Evolutionary conservation across 1,139 yeast genomes (phyloP), one percentile per base, ranked within the genome.

Genomic region (Blastobotrys persicus): DNA sequence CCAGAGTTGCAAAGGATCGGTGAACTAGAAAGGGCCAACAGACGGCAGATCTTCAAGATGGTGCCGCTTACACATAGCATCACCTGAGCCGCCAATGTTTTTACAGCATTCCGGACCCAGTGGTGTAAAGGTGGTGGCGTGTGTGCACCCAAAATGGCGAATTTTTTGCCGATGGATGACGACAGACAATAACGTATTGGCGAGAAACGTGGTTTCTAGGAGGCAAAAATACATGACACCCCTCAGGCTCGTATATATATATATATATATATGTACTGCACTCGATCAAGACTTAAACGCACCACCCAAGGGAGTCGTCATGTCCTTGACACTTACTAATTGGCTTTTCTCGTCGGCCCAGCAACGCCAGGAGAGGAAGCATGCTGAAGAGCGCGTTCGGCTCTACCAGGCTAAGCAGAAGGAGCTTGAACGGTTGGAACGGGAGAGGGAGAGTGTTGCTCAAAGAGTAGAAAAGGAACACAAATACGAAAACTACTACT

Each of bases 401-500:
- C n/a, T 3, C 18, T 33, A 34, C 17, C 46, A 42, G 5, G 20
- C 38, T 13, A 45, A 49, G 18, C 44, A 28, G 35, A 23, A 39
- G 16, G 41, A 38, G 31, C 35, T 49, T 4, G 31, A 17, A 4
- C 31, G 43, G 44, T 42, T 49, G 32, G 14, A 33, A 4, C 3
- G 11, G 14, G 52, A 46, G 32, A 45, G 50, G 12, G 47, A 28
- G 17, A 11, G 17, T 6, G 52, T 49, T 5, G 46, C 44, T 12
- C 32, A n/a, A 14, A 26, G 43, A 20, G 52, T 40, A 7, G 42
- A 48, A 11, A 37, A 44, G 39, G 49, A 49, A 41, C 52, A 49
- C 31, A 34, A 46, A 16, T 49, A 46, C 39, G 38, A 46, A 32
- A 49, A 49, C 45, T 49, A 49, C 47, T 49, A 42, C 33, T 49